phyloP scores from a whole-genome alignment of 768 basidiomycete species.

The Serendipita sp. region DNA sequence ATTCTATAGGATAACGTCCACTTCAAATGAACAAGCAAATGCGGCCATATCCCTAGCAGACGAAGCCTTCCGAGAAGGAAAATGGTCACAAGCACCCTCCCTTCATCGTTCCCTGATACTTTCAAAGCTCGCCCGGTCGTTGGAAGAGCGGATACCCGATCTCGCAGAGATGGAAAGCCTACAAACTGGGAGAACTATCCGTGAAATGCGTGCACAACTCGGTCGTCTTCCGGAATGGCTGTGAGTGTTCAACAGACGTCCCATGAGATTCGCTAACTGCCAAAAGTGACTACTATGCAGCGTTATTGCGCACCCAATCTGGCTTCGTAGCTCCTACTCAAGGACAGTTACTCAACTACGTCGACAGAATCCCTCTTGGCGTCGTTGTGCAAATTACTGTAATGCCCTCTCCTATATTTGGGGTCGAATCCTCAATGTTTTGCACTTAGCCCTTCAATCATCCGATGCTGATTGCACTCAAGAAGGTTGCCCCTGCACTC shows the following conservation, averaged over 20 bases:
- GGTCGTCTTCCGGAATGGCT: conserved; percentile 73
- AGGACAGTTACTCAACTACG: conserved; percentile 63
- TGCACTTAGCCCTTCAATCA: conserved; percentile 64
- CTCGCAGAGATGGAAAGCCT: conserved; percentile 50
- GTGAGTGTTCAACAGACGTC: conserved; percentile 26
- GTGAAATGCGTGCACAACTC: conserved; percentile 72
- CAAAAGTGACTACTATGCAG: conserved; percentile 58
- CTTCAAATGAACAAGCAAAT: conserved; percentile 36
- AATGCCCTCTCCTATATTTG: conserved; percentile 12
- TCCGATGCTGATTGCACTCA: conserved; percentile 72
- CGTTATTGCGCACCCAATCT: conserved; percentile 52
- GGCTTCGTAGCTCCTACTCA: conserved; percentile 60
- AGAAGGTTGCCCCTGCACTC: conserved; percentile 74
- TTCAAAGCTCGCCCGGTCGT: conserved; percentile 41
- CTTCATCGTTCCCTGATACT: conserved; percentile 48
- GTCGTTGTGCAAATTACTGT: conserved; percentile 85
- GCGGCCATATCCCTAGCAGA: conserved; percentile 40
- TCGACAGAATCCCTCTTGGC: conserved; percentile 63
- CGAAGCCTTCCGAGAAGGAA: conserved; percentile 41
- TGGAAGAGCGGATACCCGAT: conserved; percentile 41
- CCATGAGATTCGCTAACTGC: neutral
- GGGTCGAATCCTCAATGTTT: no score
- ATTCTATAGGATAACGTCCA: conserved; percentile 26
- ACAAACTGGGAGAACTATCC: conserved; percentile 65
- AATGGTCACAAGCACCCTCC: conserved; percentile 51